phyloP scores from a whole-genome alignment of 148 eudicot species.

The Cornus kousa region DNA sequence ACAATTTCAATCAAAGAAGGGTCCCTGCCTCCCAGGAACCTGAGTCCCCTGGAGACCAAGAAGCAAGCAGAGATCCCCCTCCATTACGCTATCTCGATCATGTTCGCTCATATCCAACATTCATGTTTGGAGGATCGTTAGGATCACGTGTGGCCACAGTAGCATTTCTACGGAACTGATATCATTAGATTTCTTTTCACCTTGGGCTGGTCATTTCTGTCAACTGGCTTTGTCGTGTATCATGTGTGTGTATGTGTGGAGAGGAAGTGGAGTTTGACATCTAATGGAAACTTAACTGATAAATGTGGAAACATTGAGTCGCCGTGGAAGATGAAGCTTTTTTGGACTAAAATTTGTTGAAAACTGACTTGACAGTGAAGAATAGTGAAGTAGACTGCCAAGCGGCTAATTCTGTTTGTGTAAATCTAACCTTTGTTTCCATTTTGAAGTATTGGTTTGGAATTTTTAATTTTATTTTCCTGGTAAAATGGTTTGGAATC shows the following conservation, averaged over 20 bases:
- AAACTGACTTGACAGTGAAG: background rate
- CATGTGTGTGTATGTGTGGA: background rate
- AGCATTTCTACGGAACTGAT: slow-evolving; percentile 74
- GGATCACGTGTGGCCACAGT: slow-evolving; percentile 95
- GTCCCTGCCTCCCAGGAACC: slow-evolving; percentile 30
- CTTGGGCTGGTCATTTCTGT: background rate
- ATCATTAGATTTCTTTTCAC: background rate
- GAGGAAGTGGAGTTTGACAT: slow-evolving; percentile 1
- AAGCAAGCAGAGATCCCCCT: slow-evolving; percentile 27
- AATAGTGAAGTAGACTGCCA: background rate
- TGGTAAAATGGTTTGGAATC: background rate
- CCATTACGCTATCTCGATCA: slow-evolving; percentile 78
- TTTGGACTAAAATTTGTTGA: background rate
- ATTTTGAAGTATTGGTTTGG: background rate
- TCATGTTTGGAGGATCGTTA: slow-evolving; percentile 91
- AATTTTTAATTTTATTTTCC: background rate
- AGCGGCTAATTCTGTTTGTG: background rate
- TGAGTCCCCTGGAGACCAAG: slow-evolving; percentile 37
- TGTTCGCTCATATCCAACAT: slow-evolving; percentile 83
- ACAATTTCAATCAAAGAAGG: slow-evolving; percentile 65
- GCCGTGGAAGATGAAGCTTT: slow-evolving; percentile 7
- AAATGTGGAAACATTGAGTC: background rate
- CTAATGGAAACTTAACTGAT: background rate
- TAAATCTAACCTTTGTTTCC: slow-evolving; percentile 1
- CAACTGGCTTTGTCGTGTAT: slow-evolving; percentile 13